Conservation (phyloP, 441 rosid species). For the Sinapis alba region DNA sequence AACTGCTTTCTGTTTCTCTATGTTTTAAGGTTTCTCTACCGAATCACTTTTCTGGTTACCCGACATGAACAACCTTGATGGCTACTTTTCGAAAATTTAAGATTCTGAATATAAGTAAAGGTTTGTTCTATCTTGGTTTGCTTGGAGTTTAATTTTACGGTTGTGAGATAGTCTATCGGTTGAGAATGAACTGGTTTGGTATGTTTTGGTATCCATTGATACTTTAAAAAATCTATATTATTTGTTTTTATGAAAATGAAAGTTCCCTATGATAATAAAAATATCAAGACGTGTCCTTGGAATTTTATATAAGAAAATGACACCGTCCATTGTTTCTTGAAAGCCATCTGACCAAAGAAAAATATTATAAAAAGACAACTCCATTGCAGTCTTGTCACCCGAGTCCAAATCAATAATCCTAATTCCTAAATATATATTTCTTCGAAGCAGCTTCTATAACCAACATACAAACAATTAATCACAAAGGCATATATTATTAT, state of each 20-base stretch:
- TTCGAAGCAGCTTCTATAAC: not conserved
- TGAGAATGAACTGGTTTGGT: not conserved
- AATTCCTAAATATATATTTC: constrained; percentile 10
- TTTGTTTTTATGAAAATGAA: not conserved
- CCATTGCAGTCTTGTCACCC: not conserved
- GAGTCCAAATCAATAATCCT: constrained; percentile 12
- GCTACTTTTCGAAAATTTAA: not conserved
- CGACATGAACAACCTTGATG: not conserved
- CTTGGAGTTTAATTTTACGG: not conserved
- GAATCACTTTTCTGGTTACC: constrained; percentile 4
- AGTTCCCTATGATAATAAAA: not conserved
- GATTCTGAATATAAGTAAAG: not conserved
- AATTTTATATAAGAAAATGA: not conserved
- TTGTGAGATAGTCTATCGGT: not conserved
- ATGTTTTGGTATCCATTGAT: not conserved
- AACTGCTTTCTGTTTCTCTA: constrained; percentile 13
- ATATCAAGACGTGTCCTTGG: constrained; percentile 1
- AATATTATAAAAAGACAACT: not conserved
- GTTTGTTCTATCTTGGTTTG: not conserved
- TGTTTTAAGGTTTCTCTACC: not conserved
- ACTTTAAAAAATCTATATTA: too few species aligned
- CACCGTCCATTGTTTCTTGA: constrained; percentile 34
- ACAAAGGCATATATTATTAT: not conserved
- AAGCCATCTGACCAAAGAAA: not conserved
- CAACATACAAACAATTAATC: not conserved